These are phyloP conservation scores for Nitzschia putrida DNA, from an alignment of 108 stramenopile species.

Conservation along the genomic window DNA sequence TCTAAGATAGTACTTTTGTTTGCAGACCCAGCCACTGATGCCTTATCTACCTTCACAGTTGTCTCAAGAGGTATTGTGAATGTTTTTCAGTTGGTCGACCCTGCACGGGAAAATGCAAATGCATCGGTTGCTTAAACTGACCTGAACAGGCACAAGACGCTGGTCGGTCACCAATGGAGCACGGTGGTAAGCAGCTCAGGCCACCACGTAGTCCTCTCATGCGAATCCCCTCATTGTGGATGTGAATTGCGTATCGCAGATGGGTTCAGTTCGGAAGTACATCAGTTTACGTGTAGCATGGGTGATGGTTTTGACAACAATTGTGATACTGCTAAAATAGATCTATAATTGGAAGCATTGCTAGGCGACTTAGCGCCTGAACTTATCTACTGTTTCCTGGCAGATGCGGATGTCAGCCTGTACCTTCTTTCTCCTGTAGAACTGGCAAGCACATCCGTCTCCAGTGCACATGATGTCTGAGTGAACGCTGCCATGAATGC, in stretches of 20 bases:
- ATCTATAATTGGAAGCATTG: no score
- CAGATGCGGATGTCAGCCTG: constrained; percentile 92
- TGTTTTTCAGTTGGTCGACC: constrained; percentile 43
- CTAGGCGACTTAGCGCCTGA: constrained; percentile 64
- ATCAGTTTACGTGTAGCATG: no score
- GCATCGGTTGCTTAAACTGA: constrained; percentile 41
- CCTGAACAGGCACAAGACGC: no score
- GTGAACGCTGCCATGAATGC: constrained; percentile 97
- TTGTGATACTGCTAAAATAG: no score
- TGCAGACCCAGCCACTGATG: background rate
- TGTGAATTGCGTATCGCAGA: no score
- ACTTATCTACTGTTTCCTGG: constrained; percentile 90
- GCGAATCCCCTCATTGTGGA: no score
- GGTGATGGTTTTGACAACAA: no score
- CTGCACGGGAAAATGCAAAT: constrained; percentile 48
- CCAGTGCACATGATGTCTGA: constrained; percentile 98
- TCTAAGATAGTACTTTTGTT: background rate
- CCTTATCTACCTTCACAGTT: constrained; percentile 26
- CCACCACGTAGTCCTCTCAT: no score
- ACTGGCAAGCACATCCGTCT: constrained; percentile 96
- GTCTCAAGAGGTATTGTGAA: constrained; percentile 71
- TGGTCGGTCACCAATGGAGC: no score
- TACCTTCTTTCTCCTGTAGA: constrained; percentile 98
- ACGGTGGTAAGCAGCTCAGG: no score
- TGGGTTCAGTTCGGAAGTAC: no score